These are phyloP conservation scores for Aspergillus bridgeri DNA, from an alignment of 495 filamentous ascomycete genomes.

Conservation along the genomic window DNA sequence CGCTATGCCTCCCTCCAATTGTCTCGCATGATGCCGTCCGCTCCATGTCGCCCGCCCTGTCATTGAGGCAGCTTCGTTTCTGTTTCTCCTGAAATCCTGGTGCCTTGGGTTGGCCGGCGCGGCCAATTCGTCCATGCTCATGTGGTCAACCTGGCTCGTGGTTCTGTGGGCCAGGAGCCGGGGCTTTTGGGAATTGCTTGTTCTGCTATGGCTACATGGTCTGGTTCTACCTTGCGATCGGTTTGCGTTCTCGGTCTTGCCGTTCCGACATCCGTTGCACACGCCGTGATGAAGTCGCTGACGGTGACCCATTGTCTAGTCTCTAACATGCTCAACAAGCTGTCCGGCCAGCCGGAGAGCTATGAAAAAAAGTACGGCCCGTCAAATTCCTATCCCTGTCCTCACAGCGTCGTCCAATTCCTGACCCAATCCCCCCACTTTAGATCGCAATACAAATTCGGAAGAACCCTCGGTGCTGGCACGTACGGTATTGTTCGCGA, in stretches of 20 bases:
- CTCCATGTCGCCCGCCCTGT: constrained; percentile 4
- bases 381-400: not conserved
- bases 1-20: not conserved
- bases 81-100: constrained; percentile 16
- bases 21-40: not conserved
- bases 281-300: constrained; percentile 20
- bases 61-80: constrained; percentile 7
- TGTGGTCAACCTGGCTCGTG: constrained; percentile 10
- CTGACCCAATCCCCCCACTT: constrained; percentile 12
- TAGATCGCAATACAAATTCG: constrained; percentile 85
- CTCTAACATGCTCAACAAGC: constrained; percentile 91
- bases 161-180: constrained; percentile 10
- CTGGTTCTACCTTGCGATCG: constrained; percentile 1
- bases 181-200: constrained; percentile 8
- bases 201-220: constrained; percentile 17
- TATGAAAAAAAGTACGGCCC: constrained; percentile 89
- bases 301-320: constrained; percentile 51
- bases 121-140: constrained; percentile 4
- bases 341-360: constrained; percentile 94
- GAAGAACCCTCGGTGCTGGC: constrained; percentile 88
- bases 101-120: constrained; percentile 10
- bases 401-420: constrained; percentile 1
- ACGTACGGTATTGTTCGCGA: constrained; percentile 99
- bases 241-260: not conserved
- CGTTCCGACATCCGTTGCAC: not conserved